A percentile compares a stretch with the other conserved stretches of the same genome.
These are phyloP conservation scores for Camellia granthamiana DNA, from an alignment of 148 eudicot species.

Conservation along the genomic window DNA sequence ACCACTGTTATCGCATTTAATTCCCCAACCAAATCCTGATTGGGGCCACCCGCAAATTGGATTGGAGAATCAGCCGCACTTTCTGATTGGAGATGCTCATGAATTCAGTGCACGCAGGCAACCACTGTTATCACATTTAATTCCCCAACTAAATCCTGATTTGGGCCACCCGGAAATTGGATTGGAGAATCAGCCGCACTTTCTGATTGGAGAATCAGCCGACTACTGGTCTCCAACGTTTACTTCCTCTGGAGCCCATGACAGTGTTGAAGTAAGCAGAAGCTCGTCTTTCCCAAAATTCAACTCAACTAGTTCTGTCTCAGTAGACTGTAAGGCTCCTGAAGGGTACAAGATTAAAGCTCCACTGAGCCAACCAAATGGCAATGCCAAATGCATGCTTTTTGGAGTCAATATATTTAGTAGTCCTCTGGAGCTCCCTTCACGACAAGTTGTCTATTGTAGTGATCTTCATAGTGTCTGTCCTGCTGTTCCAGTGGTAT, in stretches of 20 bases:
- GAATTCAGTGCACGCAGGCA: not conserved
- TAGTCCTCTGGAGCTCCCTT: not conserved
- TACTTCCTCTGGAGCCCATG: not conserved
- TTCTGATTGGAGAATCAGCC: not conserved
- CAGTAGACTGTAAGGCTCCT: constrained; percentile 1
- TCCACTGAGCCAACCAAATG: constrained; percentile 11
- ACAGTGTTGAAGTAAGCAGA: not conserved
- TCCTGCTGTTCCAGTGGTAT: not conserved
- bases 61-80: no score
- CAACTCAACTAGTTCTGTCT: not conserved
- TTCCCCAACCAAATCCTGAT: no score
- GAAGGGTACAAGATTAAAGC: not conserved
- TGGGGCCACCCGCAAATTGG: no score
- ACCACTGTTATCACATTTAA: no score
- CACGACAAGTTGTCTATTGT: not conserved
- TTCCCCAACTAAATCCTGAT: constrained; percentile 12
- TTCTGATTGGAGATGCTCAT: no score
- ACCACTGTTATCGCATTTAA: no score
- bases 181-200: no score
- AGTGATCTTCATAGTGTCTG: not conserved
- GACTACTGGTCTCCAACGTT: not conserved
- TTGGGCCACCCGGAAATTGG: no score
- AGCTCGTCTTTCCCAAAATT: constrained; percentile 2
- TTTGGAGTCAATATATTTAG: constrained; percentile 16
- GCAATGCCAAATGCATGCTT: constrained; percentile 15